These are phyloP conservation scores for Artemisia argyi DNA, from an alignment of 129 eudicot species.

Conservation along the genomic window DNA sequence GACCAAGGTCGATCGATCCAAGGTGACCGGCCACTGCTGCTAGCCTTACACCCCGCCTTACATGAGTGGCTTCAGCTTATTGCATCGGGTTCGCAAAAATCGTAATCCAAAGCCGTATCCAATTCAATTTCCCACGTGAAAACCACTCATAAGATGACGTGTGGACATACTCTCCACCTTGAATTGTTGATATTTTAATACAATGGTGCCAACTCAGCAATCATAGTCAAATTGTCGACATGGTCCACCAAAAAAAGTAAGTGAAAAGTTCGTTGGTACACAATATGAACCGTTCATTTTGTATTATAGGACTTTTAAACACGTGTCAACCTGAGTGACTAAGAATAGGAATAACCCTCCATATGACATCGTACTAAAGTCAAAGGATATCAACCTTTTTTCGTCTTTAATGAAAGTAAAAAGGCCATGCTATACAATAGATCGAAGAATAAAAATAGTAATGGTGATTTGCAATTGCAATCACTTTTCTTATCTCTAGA, in stretches of 20 bases:
- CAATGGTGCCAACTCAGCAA: neutral
- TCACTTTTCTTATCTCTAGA: too few species aligned
- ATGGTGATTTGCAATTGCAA: too few species aligned
- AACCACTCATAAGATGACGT: neutral
- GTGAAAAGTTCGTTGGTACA: neutral
- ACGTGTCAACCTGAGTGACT: neutral
- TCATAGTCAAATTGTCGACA: neutral
- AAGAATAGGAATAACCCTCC: neutral
- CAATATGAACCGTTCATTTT: neutral
- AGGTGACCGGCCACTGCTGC: too few species aligned
- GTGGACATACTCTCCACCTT: neutral
- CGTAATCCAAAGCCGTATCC: slow-evolving; percentile 21
- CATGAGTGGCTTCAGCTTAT: neutral
- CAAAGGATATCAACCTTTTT: too few species aligned
- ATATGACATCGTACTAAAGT: too few species aligned
- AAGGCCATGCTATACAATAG: too few species aligned
- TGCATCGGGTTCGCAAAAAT: neutral
- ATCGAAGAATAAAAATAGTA: too few species aligned
- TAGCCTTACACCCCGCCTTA: too few species aligned
- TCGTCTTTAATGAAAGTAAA: too few species aligned
- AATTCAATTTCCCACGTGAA: neutral
- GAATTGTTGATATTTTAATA: neutral
- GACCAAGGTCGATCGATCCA: too few species aligned
- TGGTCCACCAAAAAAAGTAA: neutral
- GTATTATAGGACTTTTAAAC: neutral